Evolutionary conservation across 768 basidiomycete species (phyloP).

Genomic region (Boletellus emodensis): DNA sequence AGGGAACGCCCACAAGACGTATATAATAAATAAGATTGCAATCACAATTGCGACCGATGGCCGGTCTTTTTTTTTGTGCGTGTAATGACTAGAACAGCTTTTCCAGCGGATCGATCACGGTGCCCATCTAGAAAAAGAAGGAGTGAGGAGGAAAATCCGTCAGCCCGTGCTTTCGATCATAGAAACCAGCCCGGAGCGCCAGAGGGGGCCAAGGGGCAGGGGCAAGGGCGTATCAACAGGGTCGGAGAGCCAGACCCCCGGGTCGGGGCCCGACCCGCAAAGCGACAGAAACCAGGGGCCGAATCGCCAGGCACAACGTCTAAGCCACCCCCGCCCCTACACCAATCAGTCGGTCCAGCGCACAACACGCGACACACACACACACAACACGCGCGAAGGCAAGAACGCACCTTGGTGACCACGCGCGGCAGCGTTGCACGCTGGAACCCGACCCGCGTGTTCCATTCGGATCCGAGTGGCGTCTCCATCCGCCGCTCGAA

Average conservation of each 20-base stretch:
- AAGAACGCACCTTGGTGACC: conserved; percentile 67
- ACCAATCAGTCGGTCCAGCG: too few species aligned
- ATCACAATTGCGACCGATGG: background rate
- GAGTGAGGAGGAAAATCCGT: background rate
- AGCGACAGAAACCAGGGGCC: too few species aligned
- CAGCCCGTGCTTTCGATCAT: background rate
- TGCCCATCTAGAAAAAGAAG: conserved; percentile 50
- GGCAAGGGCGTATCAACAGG: too few species aligned
- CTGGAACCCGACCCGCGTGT: conserved; percentile 82
- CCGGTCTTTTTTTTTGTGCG: too few species aligned
- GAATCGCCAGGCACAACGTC: background rate
- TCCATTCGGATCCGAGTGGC: conserved; percentile 91
- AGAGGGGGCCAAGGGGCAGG: too few species aligned
- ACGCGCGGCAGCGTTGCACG: conserved; percentile 79
- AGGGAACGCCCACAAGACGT: too few species aligned
- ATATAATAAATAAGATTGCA: background rate
- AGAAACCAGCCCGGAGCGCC: too few species aligned
- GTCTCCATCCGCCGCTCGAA: conserved; percentile 80
- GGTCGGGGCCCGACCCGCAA: too few species aligned
- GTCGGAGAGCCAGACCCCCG: too few species aligned
- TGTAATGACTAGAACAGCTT: conserved; percentile 38
- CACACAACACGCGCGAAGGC: background rate
- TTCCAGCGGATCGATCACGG: conserved; percentile 65
- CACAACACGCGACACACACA: background rate
- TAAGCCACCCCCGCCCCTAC: background rate